Conservation (phyloP, 306 rosid species). For the Vigna radiata region DNA sequence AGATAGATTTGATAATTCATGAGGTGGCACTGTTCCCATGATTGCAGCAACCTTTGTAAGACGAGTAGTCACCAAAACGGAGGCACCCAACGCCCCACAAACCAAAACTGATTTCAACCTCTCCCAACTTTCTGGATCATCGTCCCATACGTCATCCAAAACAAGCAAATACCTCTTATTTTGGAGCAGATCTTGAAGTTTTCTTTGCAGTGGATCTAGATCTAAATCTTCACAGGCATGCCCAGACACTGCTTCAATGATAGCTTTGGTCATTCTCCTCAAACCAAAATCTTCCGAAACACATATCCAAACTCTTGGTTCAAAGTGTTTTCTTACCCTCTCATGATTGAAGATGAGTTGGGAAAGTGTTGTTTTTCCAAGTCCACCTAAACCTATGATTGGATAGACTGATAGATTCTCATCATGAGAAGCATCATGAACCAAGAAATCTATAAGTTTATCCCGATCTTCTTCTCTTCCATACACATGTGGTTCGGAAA, state of each 20-base stretch:
- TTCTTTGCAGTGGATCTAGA: slow-evolving; percentile 7
- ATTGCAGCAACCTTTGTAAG: slow-evolving; percentile 32
- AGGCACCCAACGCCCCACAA: slow-evolving; percentile 48
- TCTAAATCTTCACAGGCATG: not conserved
- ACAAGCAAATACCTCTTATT: slow-evolving; percentile 45
- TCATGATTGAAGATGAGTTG: slow-evolving; percentile 39
- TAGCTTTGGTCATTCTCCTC: slow-evolving; percentile 21
- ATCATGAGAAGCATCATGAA: not conserved
- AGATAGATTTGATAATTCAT: slow-evolving; percentile 39
- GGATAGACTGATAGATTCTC: slow-evolving; percentile 28
- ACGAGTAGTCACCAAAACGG: slow-evolving; percentile 52
- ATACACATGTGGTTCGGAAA: slow-evolving; percentile 12
- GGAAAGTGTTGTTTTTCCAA: slow-evolving; percentile 51
- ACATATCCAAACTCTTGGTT: slow-evolving; percentile 32
- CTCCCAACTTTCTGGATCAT: slow-evolving; percentile 41
- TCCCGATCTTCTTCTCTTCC: slow-evolving; percentile 40
- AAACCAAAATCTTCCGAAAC: slow-evolving; percentile 37
- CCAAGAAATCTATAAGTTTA: slow-evolving; percentile 13
- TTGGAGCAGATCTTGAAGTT: not conserved
- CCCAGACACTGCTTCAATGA: not conserved
- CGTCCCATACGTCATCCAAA: slow-evolving; percentile 60
- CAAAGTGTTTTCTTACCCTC: slow-evolving; percentile 31
- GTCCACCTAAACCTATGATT: slow-evolving; percentile 39
- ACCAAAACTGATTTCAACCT: slow-evolving; percentile 38
- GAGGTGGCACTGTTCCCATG: slow-evolving; percentile 23